Percentiles rank a stretch among this genome's conserved stretches.
These are phyloP conservation scores for Debaryomyces sp. DNA, from an alignment of 1,139 yeast genomes.

Conservation along the genomic window DNA sequence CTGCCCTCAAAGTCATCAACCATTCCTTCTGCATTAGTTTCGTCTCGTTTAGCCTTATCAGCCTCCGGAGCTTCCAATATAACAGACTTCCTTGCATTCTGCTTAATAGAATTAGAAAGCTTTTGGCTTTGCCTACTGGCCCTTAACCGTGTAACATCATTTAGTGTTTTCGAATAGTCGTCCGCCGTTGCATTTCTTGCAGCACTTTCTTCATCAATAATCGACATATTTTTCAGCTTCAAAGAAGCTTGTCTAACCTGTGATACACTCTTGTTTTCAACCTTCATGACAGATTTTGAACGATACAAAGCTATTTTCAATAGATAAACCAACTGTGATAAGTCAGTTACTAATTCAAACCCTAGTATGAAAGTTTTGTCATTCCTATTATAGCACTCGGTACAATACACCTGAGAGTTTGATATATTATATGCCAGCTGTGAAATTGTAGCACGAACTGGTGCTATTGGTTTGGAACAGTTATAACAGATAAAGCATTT, in stretches of 20 bases:
- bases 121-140: constrained; percentile 73
- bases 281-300: constrained; percentile 65
- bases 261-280: not conserved
- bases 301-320: constrained; percentile 83
- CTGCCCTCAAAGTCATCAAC: constrained; percentile 15
- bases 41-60: constrained; percentile 37
- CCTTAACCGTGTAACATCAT: constrained; percentile 77
- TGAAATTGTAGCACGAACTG: constrained; percentile 32
- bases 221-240: constrained; percentile 14
- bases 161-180: constrained; percentile 67
- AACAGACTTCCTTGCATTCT: constrained; percentile 49
- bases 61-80: constrained; percentile 58
- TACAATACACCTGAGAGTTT: constrained; percentile 50
- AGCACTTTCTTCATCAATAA: constrained; percentile 21
- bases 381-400: constrained; percentile 57
- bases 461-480: constrained; percentile 45
- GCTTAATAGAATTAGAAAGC: constrained; percentile 56
- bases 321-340: constrained; percentile 73
- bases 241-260: not conserved
- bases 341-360: constrained; percentile 65
- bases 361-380: constrained; percentile 42
- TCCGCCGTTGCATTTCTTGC: constrained; percentile 27
- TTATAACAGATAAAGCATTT: constrained; percentile 67
- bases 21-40: constrained; percentile 18
- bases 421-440: constrained; percentile 28